Evolutionary conservation across 31 red algal genomes (phyloP), one percentile per base, ranked within the genome.

Genomic region (Porphyra umbilicalis): DNA sequence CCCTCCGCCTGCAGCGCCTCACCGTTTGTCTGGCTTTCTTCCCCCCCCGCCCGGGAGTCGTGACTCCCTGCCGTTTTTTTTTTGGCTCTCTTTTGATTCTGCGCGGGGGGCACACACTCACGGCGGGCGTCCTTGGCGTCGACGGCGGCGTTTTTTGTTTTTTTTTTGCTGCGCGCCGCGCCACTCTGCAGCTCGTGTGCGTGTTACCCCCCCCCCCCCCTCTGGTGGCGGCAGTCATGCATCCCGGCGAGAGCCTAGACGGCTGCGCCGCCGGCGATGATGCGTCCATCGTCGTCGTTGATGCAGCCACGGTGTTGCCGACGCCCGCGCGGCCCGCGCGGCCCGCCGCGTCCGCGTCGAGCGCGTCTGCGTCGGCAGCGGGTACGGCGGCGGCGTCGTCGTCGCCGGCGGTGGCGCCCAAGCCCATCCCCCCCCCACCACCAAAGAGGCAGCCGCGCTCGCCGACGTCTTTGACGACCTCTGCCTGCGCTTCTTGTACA

Each of bases 401-500:
- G 14, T 2, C 14, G 42, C 20, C 57, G 20, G 7, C 38, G 38
- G 38, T 39, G 6, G 57, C 30, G 4, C 25, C 57, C 6, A 18
- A 29, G 57, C 57, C 57, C 20, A 71, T 71, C 57, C 57, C 57
- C 57, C 57, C 13, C 57, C 57, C 2, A n/a, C 57, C 25, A 29
- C 57, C 57, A 71, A n/a, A 18, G 57, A 71, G 57, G 25, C 57
- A 29, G 57, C 57, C 6, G 57, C 57, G 57, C 57, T 92, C 1
- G 75, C 83, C 18, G 88, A 88, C 71, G 92, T 95, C 6, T 82
- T 98, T 32, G 91, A 91, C 68, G 96, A 98, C 75, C 85, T 98
- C 6, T 90, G 92, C 86, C 87, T 89, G 82, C 96, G 96, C 7
- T 98, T 98, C 46, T 33, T 98, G 38, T 83, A 93, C 71, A 95